Percentiles rank a stretch among this genome's conserved stretches.
These are phyloP conservation scores for Favolaschia claudopus DNA, from an alignment of 768 basidiomycete species.

Conservation along the genomic window DNA sequence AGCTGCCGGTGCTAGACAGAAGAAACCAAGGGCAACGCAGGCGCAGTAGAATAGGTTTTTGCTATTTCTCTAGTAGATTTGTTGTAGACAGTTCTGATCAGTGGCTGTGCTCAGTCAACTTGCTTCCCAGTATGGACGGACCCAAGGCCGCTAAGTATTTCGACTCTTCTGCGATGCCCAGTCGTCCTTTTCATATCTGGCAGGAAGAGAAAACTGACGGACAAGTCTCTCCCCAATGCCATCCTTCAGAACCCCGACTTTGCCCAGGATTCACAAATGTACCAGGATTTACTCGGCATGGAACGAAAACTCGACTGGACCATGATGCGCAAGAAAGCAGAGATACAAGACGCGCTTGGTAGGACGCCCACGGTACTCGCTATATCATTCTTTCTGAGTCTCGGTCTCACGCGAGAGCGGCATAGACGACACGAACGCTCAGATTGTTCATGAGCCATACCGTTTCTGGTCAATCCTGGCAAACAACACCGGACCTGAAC, in stretches of 20 bases:
- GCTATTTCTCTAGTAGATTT: no score
- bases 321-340: slow-evolving; percentile 86
- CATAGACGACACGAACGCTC: slow-evolving; percentile 83
- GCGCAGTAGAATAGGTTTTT: no score
- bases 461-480: slow-evolving; percentile 87
- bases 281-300: slow-evolving; percentile 85
- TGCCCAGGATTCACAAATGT: slow-evolving; percentile 84
- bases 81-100: no score
- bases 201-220: slow-evolving; percentile 82
- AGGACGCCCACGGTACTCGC: slow-evolving; percentile 70
- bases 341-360: slow-evolving; percentile 88
- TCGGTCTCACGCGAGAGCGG: slow-evolving; percentile 22
- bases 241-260: slow-evolving; percentile 79
- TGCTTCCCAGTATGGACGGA: slow-evolving; percentile 38
- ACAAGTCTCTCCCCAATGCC: slow-evolving; percentile 80
- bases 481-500: slow-evolving; percentile 59
- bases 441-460: slow-evolving; percentile 91
- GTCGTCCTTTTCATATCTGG: slow-evolving; percentile 3
- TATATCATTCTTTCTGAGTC: not conserved
- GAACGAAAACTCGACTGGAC: slow-evolving; percentile 96
- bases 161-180: not conserved
- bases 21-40: no score
- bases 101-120: no score
- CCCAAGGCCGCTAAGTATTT: slow-evolving; percentile 47
- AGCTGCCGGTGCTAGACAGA: no score